Base-by-base conservation (phyloP, 1,139 yeast genomes). In the Yamadazyma buinensis region DNA sequence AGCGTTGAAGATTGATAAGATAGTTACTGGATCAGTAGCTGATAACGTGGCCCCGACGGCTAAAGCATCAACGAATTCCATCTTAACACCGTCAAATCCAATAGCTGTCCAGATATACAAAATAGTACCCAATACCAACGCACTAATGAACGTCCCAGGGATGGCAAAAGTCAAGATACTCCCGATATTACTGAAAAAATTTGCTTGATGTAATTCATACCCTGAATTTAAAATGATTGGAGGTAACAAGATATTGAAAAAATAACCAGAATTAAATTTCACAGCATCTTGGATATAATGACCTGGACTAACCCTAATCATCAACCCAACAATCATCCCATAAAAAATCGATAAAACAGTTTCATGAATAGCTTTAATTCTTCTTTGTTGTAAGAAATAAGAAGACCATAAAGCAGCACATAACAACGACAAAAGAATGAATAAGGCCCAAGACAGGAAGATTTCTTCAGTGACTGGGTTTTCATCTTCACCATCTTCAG, bases 11-110 rank as follows among this genome's bases (percentile, higher is more conserved):
- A 94, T 94, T 11, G 97, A 88, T 48, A 94, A 66, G 52, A 94
- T 92, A 1, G 99, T 94, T 23, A 94, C 97, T 0, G 99, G 99
- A 57, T 94, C 99, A 1, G 99, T 94, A 15, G 99, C 99, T 0
- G 96, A 86, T 32, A 94, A 71, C 0, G 98, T 90, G 3, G 99
- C 98, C 10, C 98, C 99, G 9, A 94, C 95, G 0, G 96, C 92
- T 40, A 94, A 72, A 0, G 98, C 97, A 57, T 92, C 97, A 18
- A 92, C 95, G 61, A 92, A 88, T 36, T 95, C 92, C 39, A 94
- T 77, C 42, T 81, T 67, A 34, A 92, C 77, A 21, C 92, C 86
- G 56, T 94, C 99, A 29, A 94, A 60, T 0, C 98, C 98, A 45
- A 92, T 60, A 4, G 87, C 77, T 0, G 98, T 87, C 95, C 97